Percentiles rank a stretch among this genome's conserved stretches.
These are phyloP conservation scores for Trapa bicornis DNA, from an alignment of 345 rosid species.

Conservation along the genomic window DNA sequence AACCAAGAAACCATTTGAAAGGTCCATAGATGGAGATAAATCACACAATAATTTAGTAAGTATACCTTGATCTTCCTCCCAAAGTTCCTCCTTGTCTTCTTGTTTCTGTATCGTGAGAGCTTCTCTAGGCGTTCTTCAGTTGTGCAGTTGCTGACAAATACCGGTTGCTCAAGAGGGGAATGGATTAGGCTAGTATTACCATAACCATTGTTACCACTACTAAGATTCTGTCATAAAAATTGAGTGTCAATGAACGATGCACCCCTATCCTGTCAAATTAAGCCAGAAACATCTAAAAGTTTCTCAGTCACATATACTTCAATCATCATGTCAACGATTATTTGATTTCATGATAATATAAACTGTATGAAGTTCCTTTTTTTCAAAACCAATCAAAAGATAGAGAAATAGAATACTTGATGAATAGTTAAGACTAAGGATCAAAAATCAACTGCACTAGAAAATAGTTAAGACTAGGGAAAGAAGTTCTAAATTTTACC, in stretches of 20 bases:
- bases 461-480: background rate
- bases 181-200: slow-evolving; percentile 28
- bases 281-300: slow-evolving; percentile 38
- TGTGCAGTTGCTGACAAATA: slow-evolving; percentile 38
- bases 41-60: background rate
- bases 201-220: slow-evolving; percentile 26
- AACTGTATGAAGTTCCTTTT: no score
- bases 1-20: background rate
- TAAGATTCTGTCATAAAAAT: slow-evolving; percentile 77
- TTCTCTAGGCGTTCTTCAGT: slow-evolving; percentile 80
- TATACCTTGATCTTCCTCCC: slow-evolving; percentile 95
- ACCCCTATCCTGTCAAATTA: slow-evolving; percentile 46
- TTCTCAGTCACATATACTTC: slow-evolving; percentile 30
- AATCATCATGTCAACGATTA: slow-evolving; percentile 13
- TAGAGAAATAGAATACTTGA: background rate
- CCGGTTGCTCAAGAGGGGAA: slow-evolving; percentile 48
- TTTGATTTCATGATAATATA: background rate
- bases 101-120: slow-evolving; percentile 91
- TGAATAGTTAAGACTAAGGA: background rate
- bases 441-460: background rate
- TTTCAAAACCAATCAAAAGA: no score
- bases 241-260: slow-evolving; percentile 37
- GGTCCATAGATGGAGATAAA: background rate
- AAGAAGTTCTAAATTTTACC: background rate
- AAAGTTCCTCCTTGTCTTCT: slow-evolving; percentile 90